phyloP scores from a whole-genome alignment of 352 stramenopile genomes.

The Globisporangium splendens region DNA sequence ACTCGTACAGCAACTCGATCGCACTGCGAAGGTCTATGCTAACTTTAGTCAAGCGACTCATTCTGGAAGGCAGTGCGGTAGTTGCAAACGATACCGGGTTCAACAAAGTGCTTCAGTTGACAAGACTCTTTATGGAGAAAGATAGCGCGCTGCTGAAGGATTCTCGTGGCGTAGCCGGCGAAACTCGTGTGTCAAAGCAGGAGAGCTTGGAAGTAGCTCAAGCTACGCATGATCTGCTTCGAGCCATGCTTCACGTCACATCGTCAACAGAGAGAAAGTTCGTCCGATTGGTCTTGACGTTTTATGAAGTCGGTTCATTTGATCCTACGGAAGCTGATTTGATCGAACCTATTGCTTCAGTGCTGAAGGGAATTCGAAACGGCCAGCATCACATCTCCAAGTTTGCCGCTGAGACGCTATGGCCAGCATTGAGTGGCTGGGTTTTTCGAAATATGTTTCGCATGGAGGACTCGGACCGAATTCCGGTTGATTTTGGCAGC shows the following conservation, averaged over 20 bases:
- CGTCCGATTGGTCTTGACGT: conserved; percentile 28
- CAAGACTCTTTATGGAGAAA: conserved; percentile 33
- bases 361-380: conserved; percentile 27
- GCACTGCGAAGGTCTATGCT: conserved; percentile 30
- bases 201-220: conserved; percentile 20
- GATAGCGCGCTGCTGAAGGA: conserved; percentile 24
- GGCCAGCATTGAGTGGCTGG: conserved; percentile 23
- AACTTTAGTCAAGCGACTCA: conserved; percentile 25
- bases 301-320: conserved; percentile 25
- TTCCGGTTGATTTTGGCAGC: background rate
- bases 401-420: conserved; percentile 32
- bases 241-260: conserved; percentile 29
- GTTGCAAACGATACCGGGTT: conserved; percentile 29
- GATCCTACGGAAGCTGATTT: conserved; percentile 15
- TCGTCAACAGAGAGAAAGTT: conserved; percentile 28
- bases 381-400: conserved; percentile 21
- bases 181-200: conserved; percentile 19
- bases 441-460: conserved; percentile 10
- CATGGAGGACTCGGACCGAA: conserved; percentile 11
- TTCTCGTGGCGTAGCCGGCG: background rate
- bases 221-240: conserved; percentile 31
- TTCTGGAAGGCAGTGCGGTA: conserved; percentile 28
- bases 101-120: conserved; percentile 32
- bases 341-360: conserved; percentile 12
- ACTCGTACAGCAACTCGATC: conserved; percentile 33